Evolutionary conservation across 345 rosid species (phyloP), one percentile per base, ranked within the genome.

Genomic region (Linum lewisii): DNA sequence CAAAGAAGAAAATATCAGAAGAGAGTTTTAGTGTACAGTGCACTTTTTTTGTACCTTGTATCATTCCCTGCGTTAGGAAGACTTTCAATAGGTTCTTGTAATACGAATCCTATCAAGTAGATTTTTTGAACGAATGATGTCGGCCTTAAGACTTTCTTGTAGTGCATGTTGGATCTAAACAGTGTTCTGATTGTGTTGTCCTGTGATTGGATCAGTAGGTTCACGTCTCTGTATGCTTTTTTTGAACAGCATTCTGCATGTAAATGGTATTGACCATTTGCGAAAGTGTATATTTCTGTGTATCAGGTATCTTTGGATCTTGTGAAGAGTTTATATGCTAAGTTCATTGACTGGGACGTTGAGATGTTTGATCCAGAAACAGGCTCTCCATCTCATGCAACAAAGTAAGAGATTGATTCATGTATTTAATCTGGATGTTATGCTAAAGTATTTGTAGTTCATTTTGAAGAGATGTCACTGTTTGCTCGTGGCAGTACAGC

Each of bases 241-340:
- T 8, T 29, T 29, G 34, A 8, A 29, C 4, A 8, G 34, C 0
- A 29, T 29, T 29, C 7, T 8, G 34, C 7, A 29, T 29, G 34
- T 29, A 1, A 29, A 29, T 29, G 34, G 34, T 29, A n/a, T n/a
- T n/a, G n/a, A n/a, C n/a, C n/a, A n/a, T n/a, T n/a, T n/a, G n/a
- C n/a, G n/a, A n/a, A n/a, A n/a, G 34, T 29, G 7, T 29, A 29
- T 54, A 20, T 51, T 44, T 63, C 54, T 58, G 60, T 62, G 51
- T 73, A 61, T 62, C 82, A 92, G 97, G 96, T 92, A 16, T 92
- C 98, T 74, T 76, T 92, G 73, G 98, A 92, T 84, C 80, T 92
- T 57, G 95, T 92, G 56, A 92, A 92, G 73, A 83, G 97, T 55
- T 79, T 88, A 64, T 92, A 92, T 73, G 98, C 98, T 45, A 88